phyloP scores from a whole-genome alignment of 768 basidiomycete species.

The Lactifluus subvellereus region DNA sequence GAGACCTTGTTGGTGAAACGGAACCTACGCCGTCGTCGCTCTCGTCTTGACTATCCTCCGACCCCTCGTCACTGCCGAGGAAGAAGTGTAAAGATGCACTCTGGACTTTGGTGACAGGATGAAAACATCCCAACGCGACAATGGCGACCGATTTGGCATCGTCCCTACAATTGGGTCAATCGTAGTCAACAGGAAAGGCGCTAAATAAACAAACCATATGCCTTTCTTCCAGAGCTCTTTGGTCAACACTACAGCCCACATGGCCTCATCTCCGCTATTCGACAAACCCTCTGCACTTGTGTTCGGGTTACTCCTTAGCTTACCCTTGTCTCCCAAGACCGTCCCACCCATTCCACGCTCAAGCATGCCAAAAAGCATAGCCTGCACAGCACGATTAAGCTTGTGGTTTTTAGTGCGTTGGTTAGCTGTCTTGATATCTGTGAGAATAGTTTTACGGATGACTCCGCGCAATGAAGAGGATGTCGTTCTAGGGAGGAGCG shows the following conservation, averaged over 20 bases:
- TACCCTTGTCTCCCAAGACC: constrained; percentile 80
- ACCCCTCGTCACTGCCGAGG: constrained; percentile 79
- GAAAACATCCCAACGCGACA: constrained; percentile 85
- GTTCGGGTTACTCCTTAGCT: constrained; percentile 41
- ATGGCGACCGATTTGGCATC: constrained; percentile 93
- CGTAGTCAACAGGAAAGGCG: neutral
- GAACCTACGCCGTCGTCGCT: constrained; percentile 44
- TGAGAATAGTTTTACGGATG: constrained; percentile 90
- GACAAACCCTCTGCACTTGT: constrained; percentile 37
- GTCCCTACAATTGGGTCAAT: constrained; percentile 44
- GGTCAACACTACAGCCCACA: constrained; percentile 95
- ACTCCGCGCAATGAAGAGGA: constrained; percentile 76
- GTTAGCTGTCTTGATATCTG: constrained; percentile 91
- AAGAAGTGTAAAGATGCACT: constrained; percentile 95
- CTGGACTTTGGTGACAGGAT: constrained; percentile 91
- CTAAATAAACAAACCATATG: constrained; percentile 55
- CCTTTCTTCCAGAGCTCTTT: constrained; percentile 93
- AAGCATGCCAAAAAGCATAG: constrained; percentile 94
- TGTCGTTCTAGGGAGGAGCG: constrained; percentile 89
- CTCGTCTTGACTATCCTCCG: constrained; percentile 67
- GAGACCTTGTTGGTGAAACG: constrained; percentile 15
- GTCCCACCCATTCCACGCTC: constrained; percentile 85
- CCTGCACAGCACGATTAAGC: constrained; percentile 91
- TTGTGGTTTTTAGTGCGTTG: constrained; percentile 86
- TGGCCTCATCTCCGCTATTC: constrained; percentile 73